Conservation (phyloP, 1,284 basidiomycete genomes). For the Tilletia horrida region DNA sequence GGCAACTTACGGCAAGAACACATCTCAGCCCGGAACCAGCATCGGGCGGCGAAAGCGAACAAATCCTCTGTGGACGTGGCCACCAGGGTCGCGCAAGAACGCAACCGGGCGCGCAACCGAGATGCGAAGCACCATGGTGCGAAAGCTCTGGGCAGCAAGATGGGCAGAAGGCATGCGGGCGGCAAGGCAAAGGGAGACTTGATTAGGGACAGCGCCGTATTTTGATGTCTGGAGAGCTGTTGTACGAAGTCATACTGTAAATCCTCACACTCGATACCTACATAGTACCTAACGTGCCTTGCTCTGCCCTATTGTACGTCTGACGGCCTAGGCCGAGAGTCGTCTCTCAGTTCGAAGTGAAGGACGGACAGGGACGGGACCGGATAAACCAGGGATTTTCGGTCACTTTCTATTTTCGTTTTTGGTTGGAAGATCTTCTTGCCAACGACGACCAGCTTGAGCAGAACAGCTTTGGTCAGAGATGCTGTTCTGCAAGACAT, state of each 20-base stretch:
- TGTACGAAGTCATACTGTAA: background rate
- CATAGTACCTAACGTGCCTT: background rate
- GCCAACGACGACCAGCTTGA: too few relatives aligned
- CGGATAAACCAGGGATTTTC: too few relatives aligned
- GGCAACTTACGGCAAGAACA: constrained; percentile 21
- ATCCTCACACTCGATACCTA: background rate
- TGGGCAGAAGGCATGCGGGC: constrained; percentile 64
- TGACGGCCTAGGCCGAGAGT: too few relatives aligned
- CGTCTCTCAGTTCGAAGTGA: too few relatives aligned
- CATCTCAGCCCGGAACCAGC: constrained; percentile 22
- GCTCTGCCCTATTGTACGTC: too few relatives aligned
- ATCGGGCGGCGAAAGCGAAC: constrained; percentile 22
- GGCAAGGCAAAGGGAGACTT: constrained; percentile 72
- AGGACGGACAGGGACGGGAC: too few relatives aligned
- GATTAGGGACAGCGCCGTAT: constrained; percentile 65
- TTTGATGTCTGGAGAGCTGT: constrained; percentile 15
- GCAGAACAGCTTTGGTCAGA: too few relatives aligned
- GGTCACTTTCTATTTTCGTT: too few relatives aligned
- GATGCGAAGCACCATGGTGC: constrained; percentile 40
- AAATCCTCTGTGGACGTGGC: constrained; percentile 28
- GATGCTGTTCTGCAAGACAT: constrained; percentile 94
- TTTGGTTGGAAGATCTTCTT: too few relatives aligned
- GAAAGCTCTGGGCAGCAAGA: constrained; percentile 36
- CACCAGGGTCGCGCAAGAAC: constrained; percentile 37
- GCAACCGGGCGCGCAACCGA: constrained; percentile 31